Evolutionary conservation across 2,329 filamentous ascomycete species (phyloP), one percentile per base, ranked within the genome.

Genomic region (Neoarthrinium moseri): DNA sequence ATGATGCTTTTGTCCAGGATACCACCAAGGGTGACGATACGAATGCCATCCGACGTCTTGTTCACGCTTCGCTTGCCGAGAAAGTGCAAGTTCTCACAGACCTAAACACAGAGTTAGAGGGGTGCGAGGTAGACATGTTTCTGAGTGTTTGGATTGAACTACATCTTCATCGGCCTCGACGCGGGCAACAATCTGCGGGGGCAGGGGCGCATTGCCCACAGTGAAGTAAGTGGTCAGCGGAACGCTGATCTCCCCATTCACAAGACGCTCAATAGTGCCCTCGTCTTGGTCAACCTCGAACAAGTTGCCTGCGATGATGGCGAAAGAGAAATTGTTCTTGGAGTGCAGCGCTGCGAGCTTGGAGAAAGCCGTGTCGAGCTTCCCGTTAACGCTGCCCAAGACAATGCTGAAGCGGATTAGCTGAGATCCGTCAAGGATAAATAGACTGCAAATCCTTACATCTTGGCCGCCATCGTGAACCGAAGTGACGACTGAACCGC

Each of bases 161-260:
- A 71, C 69, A 55, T 72, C 81, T 59, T 84, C 85, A 51, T 87
- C 81, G 26, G 79, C 78, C 60, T 89, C 79, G 43, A 97, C 77
- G 62, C 84, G 91, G 59, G 87, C 80, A 17, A 87, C 73, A 18
- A 96, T 80, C 23, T 73, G 70, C 3, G 74, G 66, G 0, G 94
- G 94, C 5, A 99, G 74, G n/a, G 84, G 70, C 37, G 76, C 76
- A 29, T 74, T 83, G 55, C 89, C 91, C 49, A 96, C 75, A 3
- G 89, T 89, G 64, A 97, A 99, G 70, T 99, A 99, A 7, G 87
- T 95, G 2, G 91, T 85, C 1, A 97, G 71, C 3, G 91, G 85
- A 4, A 97, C 74, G 18, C 74, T 62, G 43, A 95, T 84, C 10
- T 79, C 74, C n/a, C 90, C 90, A 21, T 80, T 69, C 1, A 97